These are phyloP conservation scores for Aspergillus alliaceus DNA, from an alignment of 2,329 filamentous ascomycete genomes.

Conservation along the genomic window DNA sequence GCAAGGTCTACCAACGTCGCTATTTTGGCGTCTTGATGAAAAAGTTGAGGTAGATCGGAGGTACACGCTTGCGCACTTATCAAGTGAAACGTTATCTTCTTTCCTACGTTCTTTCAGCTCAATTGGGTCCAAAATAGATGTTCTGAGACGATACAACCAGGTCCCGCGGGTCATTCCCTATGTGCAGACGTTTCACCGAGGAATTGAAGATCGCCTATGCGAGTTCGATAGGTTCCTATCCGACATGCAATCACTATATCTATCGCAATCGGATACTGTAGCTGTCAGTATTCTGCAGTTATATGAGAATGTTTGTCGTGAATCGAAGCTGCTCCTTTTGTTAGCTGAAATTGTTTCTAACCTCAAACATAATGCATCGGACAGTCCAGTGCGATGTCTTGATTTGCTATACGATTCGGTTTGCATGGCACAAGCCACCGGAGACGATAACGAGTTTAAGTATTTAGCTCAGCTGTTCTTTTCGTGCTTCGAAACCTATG, in stretches of 20 bases:
- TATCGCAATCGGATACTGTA: conserved; percentile 54
- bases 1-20: conserved; percentile 69
- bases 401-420: conserved; percentile 74
- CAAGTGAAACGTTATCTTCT: conserved; percentile 30
- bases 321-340: conserved; percentile 57
- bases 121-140: conserved; percentile 50
- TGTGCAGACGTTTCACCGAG: conserved; percentile 70
- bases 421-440: conserved; percentile 68
- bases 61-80: conserved; percentile 37
- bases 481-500: conserved; percentile 77
- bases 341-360: conserved; percentile 64
- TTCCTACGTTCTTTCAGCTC: conserved; percentile 45
- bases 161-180: conserved; percentile 54
- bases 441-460: conserved; percentile 61
- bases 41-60: conserved; percentile 38
- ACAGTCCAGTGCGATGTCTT: conserved; percentile 69
- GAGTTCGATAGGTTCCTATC: conserved; percentile 62
- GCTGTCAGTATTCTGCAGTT: conserved; percentile 68
- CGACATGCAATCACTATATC: conserved; percentile 59
- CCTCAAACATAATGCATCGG: conserved; percentile 46
- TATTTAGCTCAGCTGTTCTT: conserved; percentile 72
- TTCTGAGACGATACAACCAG: conserved; percentile 51
- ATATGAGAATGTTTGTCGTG: conserved; percentile 56
- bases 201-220: conserved; percentile 57
- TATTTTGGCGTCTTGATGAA: conserved; percentile 57